Conservation (phyloP, 2,329 filamentous ascomycete genomes). For the Juglanconis oblonga region DNA sequence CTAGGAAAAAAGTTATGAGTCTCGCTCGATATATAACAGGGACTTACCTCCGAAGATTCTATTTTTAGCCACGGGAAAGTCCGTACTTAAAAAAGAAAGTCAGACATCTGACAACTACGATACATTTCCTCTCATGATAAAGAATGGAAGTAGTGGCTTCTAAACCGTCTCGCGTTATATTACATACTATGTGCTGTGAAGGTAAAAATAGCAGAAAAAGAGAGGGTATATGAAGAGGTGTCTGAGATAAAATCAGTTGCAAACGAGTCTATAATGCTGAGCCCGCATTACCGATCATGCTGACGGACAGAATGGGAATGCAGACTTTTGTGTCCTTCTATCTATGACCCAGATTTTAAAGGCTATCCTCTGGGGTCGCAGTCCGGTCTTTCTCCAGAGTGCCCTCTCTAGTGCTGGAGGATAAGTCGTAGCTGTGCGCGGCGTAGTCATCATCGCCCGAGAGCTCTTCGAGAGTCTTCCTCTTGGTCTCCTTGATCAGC, state of each 20-base stretch:
- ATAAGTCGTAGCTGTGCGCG: background rate
- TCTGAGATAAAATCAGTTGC: background rate
- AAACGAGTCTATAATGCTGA: background rate
- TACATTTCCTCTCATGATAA: background rate
- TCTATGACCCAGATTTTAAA: background rate
- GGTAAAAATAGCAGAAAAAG: background rate
- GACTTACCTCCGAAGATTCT: too few relatives aligned
- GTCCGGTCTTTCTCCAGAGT: slow-evolving; percentile 10
- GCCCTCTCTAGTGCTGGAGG: background rate
- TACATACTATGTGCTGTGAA: background rate
- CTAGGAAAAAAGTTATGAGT: too few relatives aligned
- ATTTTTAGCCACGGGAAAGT: background rate
- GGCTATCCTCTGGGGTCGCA: slow-evolving; percentile 7
- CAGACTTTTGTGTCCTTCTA: background rate
- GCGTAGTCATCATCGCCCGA: slow-evolving; percentile 24
- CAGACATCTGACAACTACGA: background rate
- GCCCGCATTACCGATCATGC: background rate
- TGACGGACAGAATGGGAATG: background rate
- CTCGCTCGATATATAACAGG: too few relatives aligned
- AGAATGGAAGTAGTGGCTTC: background rate
- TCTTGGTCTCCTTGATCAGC: slow-evolving; percentile 71
- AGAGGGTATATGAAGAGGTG: background rate
- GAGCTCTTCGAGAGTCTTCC: slow-evolving; percentile 69
- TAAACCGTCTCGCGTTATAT: background rate
- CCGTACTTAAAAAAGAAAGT: background rate